Evolutionary conservation across 345 rosid genomes (phyloP), one percentile per base, ranked within the genome.

Genomic region (Turritis glabra): DNA sequence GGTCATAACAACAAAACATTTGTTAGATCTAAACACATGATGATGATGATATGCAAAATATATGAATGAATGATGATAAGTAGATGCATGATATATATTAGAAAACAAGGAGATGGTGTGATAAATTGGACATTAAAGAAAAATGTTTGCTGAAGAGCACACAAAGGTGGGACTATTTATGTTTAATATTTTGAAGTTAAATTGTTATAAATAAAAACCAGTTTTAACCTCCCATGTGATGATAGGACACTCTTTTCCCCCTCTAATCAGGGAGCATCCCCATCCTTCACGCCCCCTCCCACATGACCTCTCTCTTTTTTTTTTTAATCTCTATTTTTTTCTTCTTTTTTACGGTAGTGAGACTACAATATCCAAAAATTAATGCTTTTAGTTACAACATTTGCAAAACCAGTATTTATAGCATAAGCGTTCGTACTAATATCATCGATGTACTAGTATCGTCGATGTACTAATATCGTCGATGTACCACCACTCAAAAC

Each of bases 261-360:
- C 41, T 71, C 77, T 71, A 77, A 71, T 71, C 48, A 64, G 73
- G 80, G 72, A 77, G 80, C 80, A 70, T 54, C 59, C 64, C 63
- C 62, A 75, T 75, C 46, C 79, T 60, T 68, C 75, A 69, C 57
- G 75, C 74, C 50, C 68, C 37, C 67, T 71, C 72, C 71, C 76
- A 71, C 80, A 29, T 71, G 80, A 77, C 72, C 33, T 15, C 38
- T 32, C 0, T 2, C 4, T 41, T 8, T 22, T 8, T 53, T 43
- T 21, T 5, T 1, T 3, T 10, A 1, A 21, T 50, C 51, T 48
- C 14, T 1, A 0, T 40, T 3, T 40, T 40, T 13, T 13, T 13
- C 4, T 4, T 38, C 3, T 37, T 38, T 38, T 38, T 38, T 38
- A 38, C 13, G 43, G 43, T 38, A 0, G 37, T 32, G 37, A 32